A percentile compares a stretch with the other conserved stretches of the same genome.
phyloP scores from a whole-genome alignment of 2,329 filamentous ascomycete genomes.

The Macrophomina phaseolina region DNA sequence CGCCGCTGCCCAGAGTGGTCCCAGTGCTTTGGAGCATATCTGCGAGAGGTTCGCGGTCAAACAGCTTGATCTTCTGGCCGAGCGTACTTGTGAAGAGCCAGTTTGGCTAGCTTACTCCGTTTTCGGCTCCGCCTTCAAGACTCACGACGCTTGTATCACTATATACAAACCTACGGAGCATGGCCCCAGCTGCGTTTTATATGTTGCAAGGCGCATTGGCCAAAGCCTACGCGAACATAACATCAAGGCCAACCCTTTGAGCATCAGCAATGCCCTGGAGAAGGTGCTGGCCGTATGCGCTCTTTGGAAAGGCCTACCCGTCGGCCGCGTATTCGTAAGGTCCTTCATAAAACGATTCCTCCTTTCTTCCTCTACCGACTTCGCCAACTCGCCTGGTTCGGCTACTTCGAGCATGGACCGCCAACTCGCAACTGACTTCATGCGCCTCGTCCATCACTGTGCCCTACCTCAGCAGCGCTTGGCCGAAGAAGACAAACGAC shows the following conservation, averaged over 20 bases:
- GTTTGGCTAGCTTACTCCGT: background rate
- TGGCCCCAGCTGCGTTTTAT: background rate
- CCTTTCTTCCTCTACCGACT: background rate
- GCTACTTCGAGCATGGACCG: background rate
- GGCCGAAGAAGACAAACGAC: background rate
- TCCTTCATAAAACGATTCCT: background rate
- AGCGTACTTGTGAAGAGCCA: background rate
- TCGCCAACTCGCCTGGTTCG: too few species aligned
- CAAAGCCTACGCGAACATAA: background rate
- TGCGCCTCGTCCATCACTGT: conserved; percentile 1
- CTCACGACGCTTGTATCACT: background rate
- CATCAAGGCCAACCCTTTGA: background rate
- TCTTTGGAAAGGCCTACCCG: background rate
- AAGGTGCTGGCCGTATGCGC: conserved; percentile 5
- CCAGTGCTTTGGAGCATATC: background rate
- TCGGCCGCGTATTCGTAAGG: background rate
- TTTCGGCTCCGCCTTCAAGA: background rate
- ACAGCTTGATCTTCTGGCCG: background rate
- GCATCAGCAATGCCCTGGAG: background rate
- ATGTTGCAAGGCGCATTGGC: background rate
- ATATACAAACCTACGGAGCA: background rate
- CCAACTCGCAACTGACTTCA: background rate
- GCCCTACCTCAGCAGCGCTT: background rate
- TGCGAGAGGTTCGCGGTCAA: background rate
- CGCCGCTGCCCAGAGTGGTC: background rate